Conservation (phyloP, 1,284 basidiomycete genomes). For the Singerocomus rubriflavus region DNA sequence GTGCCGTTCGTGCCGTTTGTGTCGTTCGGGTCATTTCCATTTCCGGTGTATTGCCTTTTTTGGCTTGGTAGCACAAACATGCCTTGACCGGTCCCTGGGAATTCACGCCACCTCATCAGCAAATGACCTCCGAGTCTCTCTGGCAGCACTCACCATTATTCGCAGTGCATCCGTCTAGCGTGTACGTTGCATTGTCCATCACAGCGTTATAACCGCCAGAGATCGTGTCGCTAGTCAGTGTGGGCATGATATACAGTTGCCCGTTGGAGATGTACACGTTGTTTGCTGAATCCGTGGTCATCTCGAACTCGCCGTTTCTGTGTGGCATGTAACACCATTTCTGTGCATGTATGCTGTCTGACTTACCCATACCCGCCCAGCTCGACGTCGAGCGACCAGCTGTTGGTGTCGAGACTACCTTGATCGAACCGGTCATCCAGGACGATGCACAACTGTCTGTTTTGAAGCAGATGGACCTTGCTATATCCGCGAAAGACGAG, state of each 20-base stretch:
- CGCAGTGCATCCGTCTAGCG: constrained; percentile 65
- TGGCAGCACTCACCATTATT: constrained; percentile 12
- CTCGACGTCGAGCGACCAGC: constrained; percentile 67
- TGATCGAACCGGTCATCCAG: constrained; percentile 67
- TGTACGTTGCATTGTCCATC: constrained; percentile 61
- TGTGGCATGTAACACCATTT: constrained; percentile 7
- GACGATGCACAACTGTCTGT: constrained; percentile 57
- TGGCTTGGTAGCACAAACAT: constrained; percentile 15
- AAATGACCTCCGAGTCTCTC: not conserved
- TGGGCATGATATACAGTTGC: constrained; percentile 76
- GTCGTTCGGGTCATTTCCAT: constrained; percentile 5
- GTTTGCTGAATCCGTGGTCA: constrained; percentile 63
- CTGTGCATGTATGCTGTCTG: not conserved
- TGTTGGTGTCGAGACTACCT: constrained; percentile 43
- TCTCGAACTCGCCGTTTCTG: constrained; percentile 78
- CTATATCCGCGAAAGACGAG: constrained; percentile 34
- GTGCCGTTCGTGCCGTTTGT: constrained; percentile 10
- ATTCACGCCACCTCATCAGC: constrained; percentile 9
- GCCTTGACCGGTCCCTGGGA: constrained; percentile 13
- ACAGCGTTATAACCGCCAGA: constrained; percentile 53
- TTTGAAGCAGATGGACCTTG: constrained; percentile 36
- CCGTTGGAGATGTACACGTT: constrained; percentile 72
- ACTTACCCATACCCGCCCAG: constrained; percentile 72
- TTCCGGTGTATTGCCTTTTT: constrained; percentile 28
- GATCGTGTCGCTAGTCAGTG: constrained; percentile 63